Evolutionary conservation across 805 yeast genomes (phyloP).

Genomic region (Candida ortonii): DNA sequence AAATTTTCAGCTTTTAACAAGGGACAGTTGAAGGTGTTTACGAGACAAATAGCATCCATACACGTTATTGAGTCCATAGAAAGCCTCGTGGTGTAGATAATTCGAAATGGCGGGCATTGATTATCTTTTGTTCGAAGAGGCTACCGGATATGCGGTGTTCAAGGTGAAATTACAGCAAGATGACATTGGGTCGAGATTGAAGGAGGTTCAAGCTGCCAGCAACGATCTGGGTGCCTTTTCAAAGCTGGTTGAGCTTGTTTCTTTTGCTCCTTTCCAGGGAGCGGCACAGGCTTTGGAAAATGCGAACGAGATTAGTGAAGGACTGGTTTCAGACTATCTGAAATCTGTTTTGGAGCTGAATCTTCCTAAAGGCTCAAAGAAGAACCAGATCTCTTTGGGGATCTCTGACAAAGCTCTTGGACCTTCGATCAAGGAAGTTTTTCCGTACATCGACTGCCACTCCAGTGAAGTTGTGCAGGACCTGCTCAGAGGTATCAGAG

Average conservation of each 20-base stretch:
- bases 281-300: slow-evolving; percentile 99
- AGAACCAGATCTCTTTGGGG: slow-evolving; percentile 71
- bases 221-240: slow-evolving; percentile 84
- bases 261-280: slow-evolving; percentile 98
- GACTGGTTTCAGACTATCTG: slow-evolving; percentile 89
- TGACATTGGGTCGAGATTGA: slow-evolving; percentile 84
- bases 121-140: slow-evolving; percentile 94
- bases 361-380: slow-evolving; percentile 74
- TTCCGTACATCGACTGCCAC: slow-evolving; percentile 86
- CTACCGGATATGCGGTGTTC: slow-evolving; percentile 97
- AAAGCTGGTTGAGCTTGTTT: slow-evolving; percentile 87
- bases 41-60: slow-evolving; percentile 7
- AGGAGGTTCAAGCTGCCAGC: slow-evolving; percentile 90
- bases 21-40: background rate
- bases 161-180: slow-evolving; percentile 93
- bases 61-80: no score
- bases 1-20: slow-evolving; percentile 3
- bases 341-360: slow-evolving; percentile 86
- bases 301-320: slow-evolving; percentile 97
- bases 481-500: slow-evolving; percentile 90
- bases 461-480: slow-evolving; percentile 93
- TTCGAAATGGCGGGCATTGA: slow-evolving; percentile 67
- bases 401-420: slow-evolving; percentile 94
- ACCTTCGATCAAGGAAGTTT: slow-evolving; percentile 88
- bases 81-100: no score